Evolutionary conservation across 345 rosid species (phyloP).

Genomic region (Pseudoturritis turrita): DNA sequence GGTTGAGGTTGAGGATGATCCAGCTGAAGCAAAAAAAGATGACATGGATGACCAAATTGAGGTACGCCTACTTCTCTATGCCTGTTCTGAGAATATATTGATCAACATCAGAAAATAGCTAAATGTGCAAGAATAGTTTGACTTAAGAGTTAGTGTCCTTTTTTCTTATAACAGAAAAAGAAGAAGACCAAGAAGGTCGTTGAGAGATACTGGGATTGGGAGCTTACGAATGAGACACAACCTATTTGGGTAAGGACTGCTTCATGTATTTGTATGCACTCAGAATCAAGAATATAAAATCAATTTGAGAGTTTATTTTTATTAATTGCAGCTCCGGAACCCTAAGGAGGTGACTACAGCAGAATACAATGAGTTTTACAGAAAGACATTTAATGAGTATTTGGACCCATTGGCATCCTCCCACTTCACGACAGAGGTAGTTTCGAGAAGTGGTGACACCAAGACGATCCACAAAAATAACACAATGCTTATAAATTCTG

Average conservation of each 20-base stretch:
- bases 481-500: background rate
- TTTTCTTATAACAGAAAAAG: slow-evolving; percentile 53
- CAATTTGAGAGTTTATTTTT: slow-evolving; percentile 1
- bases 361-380: slow-evolving; percentile 92
- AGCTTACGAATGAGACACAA: slow-evolving; percentile 88
- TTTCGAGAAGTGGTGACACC: background rate
- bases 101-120: background rate
- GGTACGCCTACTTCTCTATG: slow-evolving; percentile 36
- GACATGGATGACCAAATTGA: slow-evolving; percentile 49
- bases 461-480: background rate
- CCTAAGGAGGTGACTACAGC: slow-evolving; percentile 84
- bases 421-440: slow-evolving; percentile 97
- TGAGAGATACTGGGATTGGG: slow-evolving; percentile 99
- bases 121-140: background rate
- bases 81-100: background rate
- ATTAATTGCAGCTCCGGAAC: slow-evolving; percentile 72
- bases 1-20: slow-evolving; percentile 97
- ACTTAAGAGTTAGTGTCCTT: background rate
- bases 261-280: background rate
- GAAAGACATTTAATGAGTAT: slow-evolving; percentile 84
- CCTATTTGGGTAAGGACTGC: slow-evolving; percentile 74
- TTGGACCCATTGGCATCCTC: slow-evolving; percentile 94
- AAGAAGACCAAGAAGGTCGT: slow-evolving; percentile 91
- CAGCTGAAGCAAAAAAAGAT: slow-evolving; percentile 64
- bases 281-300: background rate